Evolutionary conservation across 164 flowering plant species (phyloP), one percentile per base, ranked within the genome.

Genomic region (Piper betle): DNA sequence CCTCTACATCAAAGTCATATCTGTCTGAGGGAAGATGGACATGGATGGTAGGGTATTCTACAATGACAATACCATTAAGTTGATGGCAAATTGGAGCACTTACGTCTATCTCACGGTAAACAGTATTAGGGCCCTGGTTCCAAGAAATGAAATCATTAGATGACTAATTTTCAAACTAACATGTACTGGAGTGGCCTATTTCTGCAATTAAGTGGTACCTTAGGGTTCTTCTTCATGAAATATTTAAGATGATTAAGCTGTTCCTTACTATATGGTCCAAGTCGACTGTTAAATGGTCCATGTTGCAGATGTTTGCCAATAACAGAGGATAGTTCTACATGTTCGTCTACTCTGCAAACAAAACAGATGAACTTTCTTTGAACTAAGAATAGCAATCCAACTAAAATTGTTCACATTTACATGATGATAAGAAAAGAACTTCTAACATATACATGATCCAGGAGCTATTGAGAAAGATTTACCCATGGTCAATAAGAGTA

Each of bases 1-100:
- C 78, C 42, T 77, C 56, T 37, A 87, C 76, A 66, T 84, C 88
- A 69, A 86, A 82, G 68, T 84, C 75, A 62, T 33, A 67, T 39
- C n/a, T 68, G 17, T 84, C 77, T 9, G 92, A 78, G 37, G 95
- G 91, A 33, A 88, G 84, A 62, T 72, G 82, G 42, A 86, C 86
- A 71, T 83, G 78, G 64, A 93, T 84, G 4, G 79, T 78, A 12
- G 96, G 98, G 69, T 82, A 84, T 76, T 90, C 97, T 60, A 89
- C 43, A 46, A 92, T 68, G 52, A 72, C 72, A 55, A 74, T 18
- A 64, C 78, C 69, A 33, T 77, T 74, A 18, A 92, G 72, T 53
- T 84, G 91, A 40, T 74, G 68, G 57, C 78, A 68, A 39, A 92
- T 13, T 37, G 86, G 78, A 7, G 77, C 71, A 39, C 66, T 77